A percentile compares a stretch with the other conserved stretches of the same genome.
Evolutionary conservation across 208 protist species (phyloP).

Genomic region (Wallacemonas collosoma): DNA sequence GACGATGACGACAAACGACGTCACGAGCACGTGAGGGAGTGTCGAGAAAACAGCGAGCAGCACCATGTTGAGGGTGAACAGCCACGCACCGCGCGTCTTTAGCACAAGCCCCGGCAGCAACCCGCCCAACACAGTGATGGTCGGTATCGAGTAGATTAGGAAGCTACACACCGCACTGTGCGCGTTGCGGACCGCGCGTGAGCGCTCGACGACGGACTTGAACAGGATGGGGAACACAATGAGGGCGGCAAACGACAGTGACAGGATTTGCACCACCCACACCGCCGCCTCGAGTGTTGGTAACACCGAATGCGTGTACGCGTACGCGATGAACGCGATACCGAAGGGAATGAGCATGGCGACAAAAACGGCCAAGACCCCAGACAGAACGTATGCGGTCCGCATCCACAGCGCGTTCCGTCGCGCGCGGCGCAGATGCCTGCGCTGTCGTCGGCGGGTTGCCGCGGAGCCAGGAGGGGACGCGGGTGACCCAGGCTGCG

Average conservation of each 20-base stretch:
- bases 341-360: conserved; percentile 50
- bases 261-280: conserved; percentile 36
- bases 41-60: conserved; percentile 67
- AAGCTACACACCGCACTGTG: conserved; percentile 62
- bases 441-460: background rate
- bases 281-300: conserved; percentile 26
- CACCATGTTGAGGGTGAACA: conserved; percentile 65
- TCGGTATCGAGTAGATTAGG: conserved; percentile 78
- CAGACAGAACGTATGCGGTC: conserved; percentile 21
- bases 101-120: conserved; percentile 49
- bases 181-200: conserved; percentile 31
- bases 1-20: conserved; percentile 52
- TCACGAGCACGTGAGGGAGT: conserved; percentile 58
- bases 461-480: background rate
- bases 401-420: conserved; percentile 13
- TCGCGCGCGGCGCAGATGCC: background rate
- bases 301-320: conserved; percentile 50
- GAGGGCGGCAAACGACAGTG: conserved; percentile 40
- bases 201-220: conserved; percentile 28
- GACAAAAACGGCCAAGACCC: conserved; percentile 47
- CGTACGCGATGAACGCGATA: conserved; percentile 40
- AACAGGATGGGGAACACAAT: conserved; percentile 55
- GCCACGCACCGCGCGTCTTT: conserved; percentile 53
- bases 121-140: conserved; percentile 51
- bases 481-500: conserved; percentile 4